Base-by-base conservation (phyloP, 116 monocot species). In the Iris pallida region DNA sequence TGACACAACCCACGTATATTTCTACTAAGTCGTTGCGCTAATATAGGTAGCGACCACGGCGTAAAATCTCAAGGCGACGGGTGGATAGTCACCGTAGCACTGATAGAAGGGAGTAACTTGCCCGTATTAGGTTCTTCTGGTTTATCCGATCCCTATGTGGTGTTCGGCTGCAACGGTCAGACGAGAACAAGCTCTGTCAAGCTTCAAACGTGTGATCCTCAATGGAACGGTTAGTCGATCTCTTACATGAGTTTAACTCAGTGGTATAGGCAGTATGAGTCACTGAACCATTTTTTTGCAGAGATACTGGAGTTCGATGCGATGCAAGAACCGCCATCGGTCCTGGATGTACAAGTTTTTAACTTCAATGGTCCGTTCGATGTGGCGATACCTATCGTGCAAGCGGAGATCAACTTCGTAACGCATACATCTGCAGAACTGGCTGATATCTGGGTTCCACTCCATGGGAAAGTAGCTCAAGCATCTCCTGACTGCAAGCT, bases 281-380 rank as follows among this genome's bases (percentile, higher is more conserved):
- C 15, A 40, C 11, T 14, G 16, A 11, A 72, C 52, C 61, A 3
- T 42, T 49, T 48, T 53, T 63, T 45, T 77, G 53, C 78, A 92
- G 92, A 93, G 40, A 71, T 93, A 76, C 70, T 93, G 58, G 86
- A 93, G 76, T 93, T 93, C 77, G 89, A 93, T 73, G 84, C 86
- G 4, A 86, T 86, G 84, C 58, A 73, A 61, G 89, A 89, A 48
- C 93, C 93, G 17, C 93, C 93, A 42, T 77, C 93, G 44, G 79
- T 86, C 0, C 54, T 93, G 59, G 73, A 79, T 66, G 57, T 84
- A n/a, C 78, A 86, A 8, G 76, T 89, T 45, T 89, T 79, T 70
- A 76, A 86, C 68, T 93, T 89, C 74, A 83, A 89, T 78, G 89
- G 93, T 1, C 86, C 93, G 64, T 93, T 89, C 57, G 86, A 71